phyloP scores from a whole-genome alignment of 1,284 basidiomycete genomes.

The Ganoderma sinense region DNA sequence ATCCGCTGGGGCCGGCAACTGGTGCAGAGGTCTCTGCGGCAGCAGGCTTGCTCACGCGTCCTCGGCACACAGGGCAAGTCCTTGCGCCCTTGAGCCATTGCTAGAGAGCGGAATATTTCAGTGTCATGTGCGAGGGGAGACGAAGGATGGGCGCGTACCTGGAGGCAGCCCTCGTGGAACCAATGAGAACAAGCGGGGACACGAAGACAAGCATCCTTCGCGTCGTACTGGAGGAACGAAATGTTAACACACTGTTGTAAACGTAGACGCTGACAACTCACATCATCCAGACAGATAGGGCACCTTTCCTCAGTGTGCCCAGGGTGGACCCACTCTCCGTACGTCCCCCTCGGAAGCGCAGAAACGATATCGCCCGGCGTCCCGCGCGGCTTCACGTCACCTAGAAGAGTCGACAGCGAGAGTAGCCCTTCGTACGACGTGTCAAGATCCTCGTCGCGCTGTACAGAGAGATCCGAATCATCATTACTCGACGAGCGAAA shows the following conservation, averaged over 20 bases:
- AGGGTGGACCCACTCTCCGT: conserved; percentile 68
- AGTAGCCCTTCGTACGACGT: conserved; percentile 73
- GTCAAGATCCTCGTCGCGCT: conserved; percentile 80
- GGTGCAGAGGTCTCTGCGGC: conserved; percentile 2
- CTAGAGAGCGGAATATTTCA: conserved; percentile 18
- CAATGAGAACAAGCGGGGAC: conserved; percentile 76
- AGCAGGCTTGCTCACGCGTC: conserved; percentile 23
- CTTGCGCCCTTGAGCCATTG: conserved; percentile 40
- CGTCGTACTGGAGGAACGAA: conserved; percentile 57
- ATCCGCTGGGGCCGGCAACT: conserved; percentile 21
- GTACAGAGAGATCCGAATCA: neutral
- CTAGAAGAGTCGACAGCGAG: conserved; percentile 62
- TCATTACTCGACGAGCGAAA: neutral
- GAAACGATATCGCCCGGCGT: conserved; percentile 67
- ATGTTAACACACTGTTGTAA: conserved; percentile 19
- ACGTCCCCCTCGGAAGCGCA: conserved; percentile 63
- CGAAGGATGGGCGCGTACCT: conserved; percentile 50
- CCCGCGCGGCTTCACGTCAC: conserved; percentile 68
- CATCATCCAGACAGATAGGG: conserved; percentile 83
- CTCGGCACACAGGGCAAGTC: conserved; percentile 41
- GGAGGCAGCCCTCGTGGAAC: conserved; percentile 76
- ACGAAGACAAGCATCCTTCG: conserved; percentile 63
- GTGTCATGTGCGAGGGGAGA: neutral
- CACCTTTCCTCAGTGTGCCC: conserved; percentile 72
- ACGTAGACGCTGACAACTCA: conserved; percentile 45